Evolutionary conservation across 305 asterid species (phyloP), one percentile per base, ranked within the genome.

Genomic region (Fraxinus albicans): DNA sequence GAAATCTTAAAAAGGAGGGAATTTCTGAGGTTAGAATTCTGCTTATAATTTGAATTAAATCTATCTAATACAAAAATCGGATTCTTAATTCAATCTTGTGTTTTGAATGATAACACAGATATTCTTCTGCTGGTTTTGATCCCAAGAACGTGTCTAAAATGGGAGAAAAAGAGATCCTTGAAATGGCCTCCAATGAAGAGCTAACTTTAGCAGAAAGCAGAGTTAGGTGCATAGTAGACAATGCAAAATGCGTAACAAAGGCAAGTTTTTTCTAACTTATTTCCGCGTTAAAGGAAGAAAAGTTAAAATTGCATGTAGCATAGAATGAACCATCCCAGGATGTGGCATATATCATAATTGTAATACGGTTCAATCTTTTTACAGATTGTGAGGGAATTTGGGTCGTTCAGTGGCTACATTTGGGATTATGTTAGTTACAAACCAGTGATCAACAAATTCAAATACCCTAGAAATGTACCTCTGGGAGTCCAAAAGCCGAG

Each of bases 401-500:
- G 98, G 70, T 96, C 98, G 1, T 94, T 96, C 84, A 91, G 98
- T 72, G 90, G 88, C 88, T 94, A 90, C 81, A 84, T 96, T 91
- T 94, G 99, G 98, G 96, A 92, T 21, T 88, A 87, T 58, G 92
- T 94, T 77, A 90, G 91, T 75, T 91, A 88, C 91, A 96, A 91
- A 84, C 95, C 99, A 6, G 87, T 91, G 90, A 91, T 94, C 81
- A 96, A 96, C 89, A 91, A 85, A 83, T 91, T 90, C 65, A 91
- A 83, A 44, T 83, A 89, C 34, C 93, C 97, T 67, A 92, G 95
- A 85, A 89, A 92, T 80, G 97, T 96, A 2, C 98, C 97, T 2
- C 35, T 94, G 86, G 95, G 84, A 92, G 88, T 65, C 96, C 99
- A 10, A 96, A 96, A 88, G 95, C 99, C 15, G 98, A 96, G 87